These are phyloP conservation scores for Aurantiochytrium sp. DNA, from an alignment of 108 stramenopile species.

Conservation along the genomic window DNA sequence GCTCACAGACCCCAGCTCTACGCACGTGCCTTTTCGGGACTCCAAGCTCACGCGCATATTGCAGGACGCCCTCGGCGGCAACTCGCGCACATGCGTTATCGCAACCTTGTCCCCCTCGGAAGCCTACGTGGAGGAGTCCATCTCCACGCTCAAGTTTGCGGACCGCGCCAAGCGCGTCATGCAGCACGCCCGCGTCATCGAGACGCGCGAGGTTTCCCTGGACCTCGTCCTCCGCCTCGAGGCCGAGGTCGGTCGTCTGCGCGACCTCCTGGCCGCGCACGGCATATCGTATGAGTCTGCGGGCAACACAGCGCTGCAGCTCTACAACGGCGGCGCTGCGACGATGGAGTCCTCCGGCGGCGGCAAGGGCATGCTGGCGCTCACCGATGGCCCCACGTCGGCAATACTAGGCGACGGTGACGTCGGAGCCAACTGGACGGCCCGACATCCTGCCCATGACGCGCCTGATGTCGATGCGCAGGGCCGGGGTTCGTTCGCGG, in stretches of 20 bases:
- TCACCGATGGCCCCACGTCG: neutral
- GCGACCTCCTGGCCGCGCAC: neutral
- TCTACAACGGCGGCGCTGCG: too few relatives aligned
- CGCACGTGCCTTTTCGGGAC: slow-evolving; percentile 69
- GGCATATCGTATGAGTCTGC: neutral
- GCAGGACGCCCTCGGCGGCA: slow-evolving; percentile 84
- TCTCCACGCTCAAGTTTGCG: slow-evolving; percentile 88
- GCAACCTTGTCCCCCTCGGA: slow-evolving; percentile 83
- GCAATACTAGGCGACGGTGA: neutral
- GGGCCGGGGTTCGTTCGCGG: neutral
- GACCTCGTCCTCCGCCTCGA: neutral
- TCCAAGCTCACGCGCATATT: slow-evolving; percentile 88
- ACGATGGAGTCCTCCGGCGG: too few relatives aligned
- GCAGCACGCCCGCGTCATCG: neutral
- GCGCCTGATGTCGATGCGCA: too few relatives aligned
- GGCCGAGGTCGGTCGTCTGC: neutral
- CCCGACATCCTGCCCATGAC: too few relatives aligned
- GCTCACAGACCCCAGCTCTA: slow-evolving; percentile 24
- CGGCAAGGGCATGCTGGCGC: too few relatives aligned
- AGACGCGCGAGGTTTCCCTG: slow-evolving; percentile 5
- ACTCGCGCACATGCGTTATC: slow-evolving; percentile 80
- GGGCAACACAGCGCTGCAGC: neutral
- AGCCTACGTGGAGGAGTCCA: slow-evolving; percentile 74
- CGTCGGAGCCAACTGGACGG: too few relatives aligned
- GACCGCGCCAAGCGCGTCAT: slow-evolving; percentile 50